phyloP scores from a whole-genome alignment of 148 eudicot genomes.

The Chenopodium quinoa region DNA sequence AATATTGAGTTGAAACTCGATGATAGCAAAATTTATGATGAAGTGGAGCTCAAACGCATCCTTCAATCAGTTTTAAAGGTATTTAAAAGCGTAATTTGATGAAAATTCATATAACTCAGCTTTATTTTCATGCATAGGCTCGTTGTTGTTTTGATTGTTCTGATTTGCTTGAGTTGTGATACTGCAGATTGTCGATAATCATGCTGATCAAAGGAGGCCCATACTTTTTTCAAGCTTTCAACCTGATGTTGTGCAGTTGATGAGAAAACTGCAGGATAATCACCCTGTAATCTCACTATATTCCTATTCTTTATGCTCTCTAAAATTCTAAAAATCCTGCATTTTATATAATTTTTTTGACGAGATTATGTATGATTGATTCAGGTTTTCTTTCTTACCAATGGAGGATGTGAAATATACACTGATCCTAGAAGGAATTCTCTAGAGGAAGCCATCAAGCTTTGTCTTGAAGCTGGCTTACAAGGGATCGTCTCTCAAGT shows the following conservation, averaged over 20 bases:
- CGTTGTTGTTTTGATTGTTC: background rate
- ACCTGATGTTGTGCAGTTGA: conserved; percentile 43
- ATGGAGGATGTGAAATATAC: conserved; percentile 45
- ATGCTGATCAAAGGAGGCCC: conserved; percentile 31
- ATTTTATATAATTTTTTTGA: background rate
- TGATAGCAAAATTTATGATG: conserved; percentile 30
- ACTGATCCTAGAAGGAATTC: conserved; percentile 47
- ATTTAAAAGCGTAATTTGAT: background rate
- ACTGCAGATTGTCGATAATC: conserved; percentile 27
- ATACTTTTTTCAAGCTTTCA: conserved; percentile 55
- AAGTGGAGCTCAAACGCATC: conserved; percentile 25
- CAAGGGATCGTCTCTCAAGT: conserved; percentile 48
- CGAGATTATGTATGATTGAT: background rate
- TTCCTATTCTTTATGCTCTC: background rate
- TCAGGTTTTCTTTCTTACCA: conserved; percentile 49
- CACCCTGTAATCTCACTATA: conserved; percentile 35
- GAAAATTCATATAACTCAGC: background rate
- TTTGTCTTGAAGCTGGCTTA: conserved; percentile 37
- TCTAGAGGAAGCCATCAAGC: conserved; percentile 40
- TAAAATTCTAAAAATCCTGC: background rate
- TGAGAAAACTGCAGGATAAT: conserved; percentile 40
- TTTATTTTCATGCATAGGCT: background rate
- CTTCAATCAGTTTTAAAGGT: conserved; percentile 37
- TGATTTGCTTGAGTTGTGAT: background rate
- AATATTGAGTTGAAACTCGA: conserved; percentile 51